Conservation (phyloP, 176 grass and related monocot genomes). For the Rhynchospora pubera region DNA sequence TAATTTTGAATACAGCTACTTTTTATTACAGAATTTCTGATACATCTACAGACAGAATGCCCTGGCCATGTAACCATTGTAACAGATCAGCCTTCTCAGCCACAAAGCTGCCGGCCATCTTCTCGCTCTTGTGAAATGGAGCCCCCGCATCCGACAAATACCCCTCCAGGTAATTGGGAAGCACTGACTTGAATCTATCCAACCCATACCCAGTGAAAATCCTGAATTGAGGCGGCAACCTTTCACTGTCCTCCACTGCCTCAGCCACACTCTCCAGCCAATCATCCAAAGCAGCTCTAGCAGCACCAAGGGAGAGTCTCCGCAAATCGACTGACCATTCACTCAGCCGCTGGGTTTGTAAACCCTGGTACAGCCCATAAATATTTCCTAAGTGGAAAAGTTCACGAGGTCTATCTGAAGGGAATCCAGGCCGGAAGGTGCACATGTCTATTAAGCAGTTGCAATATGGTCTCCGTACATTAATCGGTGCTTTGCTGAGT, state of each 20-base stretch:
- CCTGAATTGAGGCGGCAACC: constrained; percentile 46
- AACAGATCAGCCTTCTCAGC: constrained; percentile 50
- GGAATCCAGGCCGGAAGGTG: constrained; percentile 38
- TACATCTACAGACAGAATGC: not conserved
- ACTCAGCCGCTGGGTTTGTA: constrained; percentile 35
- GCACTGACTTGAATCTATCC: constrained; percentile 64
- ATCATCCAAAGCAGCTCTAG: constrained; percentile 68
- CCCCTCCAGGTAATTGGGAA: constrained; percentile 32
- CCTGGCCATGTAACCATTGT: constrained; percentile 41
- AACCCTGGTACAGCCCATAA: constrained; percentile 54
- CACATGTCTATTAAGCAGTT: constrained; percentile 94
- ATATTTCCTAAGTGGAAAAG: constrained; percentile 52
- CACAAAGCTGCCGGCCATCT: constrained; percentile 58
- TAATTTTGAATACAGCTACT: not conserved
- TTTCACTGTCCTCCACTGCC: constrained; percentile 14
- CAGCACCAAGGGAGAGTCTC: constrained; percentile 62
- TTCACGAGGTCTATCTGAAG: constrained; percentile 34
- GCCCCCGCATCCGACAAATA: constrained; percentile 31
- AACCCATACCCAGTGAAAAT: constrained; percentile 64
- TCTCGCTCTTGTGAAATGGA: constrained; percentile 42
- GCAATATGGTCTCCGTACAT: constrained; percentile 74
- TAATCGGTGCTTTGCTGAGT: constrained; percentile 28
- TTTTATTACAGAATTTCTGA: constrained; percentile 3
- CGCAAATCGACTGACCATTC: constrained; percentile 74
- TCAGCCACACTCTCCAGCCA: constrained; percentile 48